A percentile compares a stretch with the other conserved stretches of the same genome.
Evolutionary conservation across 2,329 filamentous ascomycete species (phyloP).

Genomic region (Emmonsiellopsis sp.): DNA sequence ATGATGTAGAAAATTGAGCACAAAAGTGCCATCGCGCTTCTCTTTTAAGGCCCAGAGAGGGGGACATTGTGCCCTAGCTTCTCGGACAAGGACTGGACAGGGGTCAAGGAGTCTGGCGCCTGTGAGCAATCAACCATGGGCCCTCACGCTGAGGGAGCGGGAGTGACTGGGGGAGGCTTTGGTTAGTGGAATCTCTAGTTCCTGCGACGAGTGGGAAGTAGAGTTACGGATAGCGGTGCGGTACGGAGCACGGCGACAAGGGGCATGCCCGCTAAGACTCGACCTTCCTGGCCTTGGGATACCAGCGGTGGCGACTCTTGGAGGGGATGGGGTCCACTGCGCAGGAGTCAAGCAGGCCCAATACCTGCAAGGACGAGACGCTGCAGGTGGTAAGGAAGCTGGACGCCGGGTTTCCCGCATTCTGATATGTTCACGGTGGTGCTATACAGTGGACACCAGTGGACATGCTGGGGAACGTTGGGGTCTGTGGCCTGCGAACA

Average conservation of each 20-base stretch:
- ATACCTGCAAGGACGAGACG: not conserved
- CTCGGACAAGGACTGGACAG: not conserved
- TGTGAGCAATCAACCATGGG: not conserved
- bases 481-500: not conserved
- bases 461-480: not conserved
- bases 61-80: not conserved
- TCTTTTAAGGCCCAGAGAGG: conserved; percentile 1
- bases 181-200: not conserved
- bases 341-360: not conserved
- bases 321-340: not conserved
- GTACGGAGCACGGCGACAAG: conserved; percentile 1
- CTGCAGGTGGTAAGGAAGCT: conserved; percentile 1
- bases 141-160: not conserved
- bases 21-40: not conserved
- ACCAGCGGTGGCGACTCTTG: not conserved
- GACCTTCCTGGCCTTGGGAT: not conserved
- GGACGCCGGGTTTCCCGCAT: not conserved
- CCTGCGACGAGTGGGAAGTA: not conserved
- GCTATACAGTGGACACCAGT: not conserved
- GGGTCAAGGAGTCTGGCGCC: conserved; percentile 1
- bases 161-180: not conserved
- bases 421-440: conserved; percentile 2
- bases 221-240: conserved; percentile 4
- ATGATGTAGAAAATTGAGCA: not conserved
- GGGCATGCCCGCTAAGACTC: not conserved